Evolutionary conservation across 2,329 filamentous ascomycete genomes (phyloP).

Genomic region (Mycosphaerelloides madeirae): DNA sequence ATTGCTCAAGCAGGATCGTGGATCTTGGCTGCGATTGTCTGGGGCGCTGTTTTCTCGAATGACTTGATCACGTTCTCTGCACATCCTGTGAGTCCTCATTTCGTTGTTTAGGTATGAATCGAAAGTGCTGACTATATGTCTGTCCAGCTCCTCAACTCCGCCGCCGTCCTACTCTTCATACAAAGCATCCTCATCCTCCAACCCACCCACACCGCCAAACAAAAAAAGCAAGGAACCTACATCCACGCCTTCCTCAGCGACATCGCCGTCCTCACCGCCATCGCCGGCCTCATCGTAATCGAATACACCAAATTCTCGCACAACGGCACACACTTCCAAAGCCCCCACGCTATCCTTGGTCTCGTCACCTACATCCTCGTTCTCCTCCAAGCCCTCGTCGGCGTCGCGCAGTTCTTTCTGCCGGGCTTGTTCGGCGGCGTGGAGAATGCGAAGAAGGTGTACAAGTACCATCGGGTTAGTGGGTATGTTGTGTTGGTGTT

Average conservation of each 20-base stretch:
- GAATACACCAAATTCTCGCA: conserved; percentile 77
- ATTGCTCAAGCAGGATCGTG: conserved; percentile 74
- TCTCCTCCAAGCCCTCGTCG: conserved; percentile 68
- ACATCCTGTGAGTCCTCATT: conserved; percentile 68
- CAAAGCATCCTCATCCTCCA: conserved; percentile 83
- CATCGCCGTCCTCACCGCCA: conserved; percentile 57
- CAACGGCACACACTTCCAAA: conserved; percentile 68
- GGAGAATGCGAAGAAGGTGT: conserved; percentile 73
- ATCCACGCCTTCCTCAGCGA: conserved; percentile 68
- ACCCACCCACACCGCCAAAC: conserved; percentile 70
- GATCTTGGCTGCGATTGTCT: conserved; percentile 71
- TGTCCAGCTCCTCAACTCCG: conserved; percentile 35
- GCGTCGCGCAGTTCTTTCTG: conserved; percentile 75
- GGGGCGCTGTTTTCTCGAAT: conserved; percentile 68
- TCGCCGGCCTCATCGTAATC: conserved; percentile 65
- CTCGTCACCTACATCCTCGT: conserved; percentile 67
- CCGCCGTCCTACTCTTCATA: conserved; percentile 68
- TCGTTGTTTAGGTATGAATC: too few relatives aligned
- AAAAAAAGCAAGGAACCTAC: conserved; percentile 63
- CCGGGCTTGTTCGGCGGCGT: conserved; percentile 72
- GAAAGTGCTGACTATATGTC: conserved; percentile 3
- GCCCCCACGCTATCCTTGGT: conserved; percentile 77
- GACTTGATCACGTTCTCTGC: conserved; percentile 77
- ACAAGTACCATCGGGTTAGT: conserved; percentile 79
- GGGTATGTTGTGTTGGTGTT: conserved; percentile 71